Base-by-base conservation (phyloP, 768 basidiomycete genomes). In the Lactarius akahatsu region DNA sequence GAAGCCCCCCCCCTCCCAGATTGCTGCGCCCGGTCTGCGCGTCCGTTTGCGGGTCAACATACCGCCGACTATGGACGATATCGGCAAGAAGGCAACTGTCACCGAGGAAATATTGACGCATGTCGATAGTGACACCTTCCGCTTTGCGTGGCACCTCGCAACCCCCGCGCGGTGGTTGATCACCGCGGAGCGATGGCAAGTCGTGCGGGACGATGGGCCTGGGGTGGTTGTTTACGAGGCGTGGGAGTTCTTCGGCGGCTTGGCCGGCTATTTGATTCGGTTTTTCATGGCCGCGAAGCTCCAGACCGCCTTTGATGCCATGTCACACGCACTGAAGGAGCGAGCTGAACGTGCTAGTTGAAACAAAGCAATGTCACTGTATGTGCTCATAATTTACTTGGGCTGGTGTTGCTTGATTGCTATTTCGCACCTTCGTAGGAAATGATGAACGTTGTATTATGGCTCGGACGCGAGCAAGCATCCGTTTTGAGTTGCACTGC, bases 111-210 rank as follows among this genome's bases (percentile, higher is more conserved):
- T 66, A 36, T 20, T 66, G 28, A 62, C 61, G 15, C 59, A 62
- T 13, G 60, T 66, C 20, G 65, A 66, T 13, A n/a, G 16, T 6
- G 36, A 10, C 15, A 57, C 6, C 45, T 62, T 66, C 30, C 60
- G 61, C 16, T 36, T 62, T 3, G 65, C 65, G 20, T 66, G 65
- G 65, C 65, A 56, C 61, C 62, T 57, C 10, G 56, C 56, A 18
- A 66, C 60, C 2, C 65, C 60, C 20, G 60, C 65, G 15, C 60
- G 56, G 10, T 66, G 65, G 60, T 38, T 66, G 34, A n/a, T 66
- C 36, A 38, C 16, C 18, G 65, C 61, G 20, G 60, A 66, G 38
- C 65, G 65, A 55, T 66, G 65, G 65, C 65, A 66, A 30, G 18
- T 62, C 52, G 36, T 66, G 23, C 43, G 60, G 13, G 60, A 66